Evolutionary conservation across 257 asterid genomes (phyloP), one percentile per base, ranked within the genome.

Genomic region (Forsythia suspensa): DNA sequence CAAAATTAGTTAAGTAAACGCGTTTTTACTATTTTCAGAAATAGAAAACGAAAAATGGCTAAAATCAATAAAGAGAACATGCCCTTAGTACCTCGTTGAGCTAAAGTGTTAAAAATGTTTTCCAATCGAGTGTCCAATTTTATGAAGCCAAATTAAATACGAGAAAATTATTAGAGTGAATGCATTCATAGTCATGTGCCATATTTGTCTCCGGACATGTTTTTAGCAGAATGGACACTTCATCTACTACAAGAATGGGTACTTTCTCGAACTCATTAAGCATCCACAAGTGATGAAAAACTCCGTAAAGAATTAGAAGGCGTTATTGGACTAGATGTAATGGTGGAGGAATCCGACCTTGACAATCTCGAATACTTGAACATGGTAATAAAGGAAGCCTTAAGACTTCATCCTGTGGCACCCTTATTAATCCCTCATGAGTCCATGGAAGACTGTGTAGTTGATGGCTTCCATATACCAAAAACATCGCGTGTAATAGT

Each of bases 191-290:
- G 0, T 46, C 12, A 1, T 29, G 34, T 29, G 34, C 34, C 34
- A 29, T 29, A 29, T 29, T 29, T 29, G 36, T 20, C n/a, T 75
- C 18, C 55, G 88, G 90, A 82, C 36, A 39, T 87, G 85, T 24
- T 87, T 0, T 3, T 85, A 24, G 88, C 82, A 16, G 86, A 74
- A 83, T 73, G 75, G 89, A 87, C 46, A 87, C 91, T 2, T 18
- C 86, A 5, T 21, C 86, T 6, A 21, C 88, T 11, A 38, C 77
- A 8, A 4, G 90, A 82, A 38, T 88, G 91, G 89, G 48, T 80
- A 2, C 6, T 87, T 3, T 79, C 89, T 0, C n/a, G 91, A 87
- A 77, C 83, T 88, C 36, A 55, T 83, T 1, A 74, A 71, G 55
- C 79, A 85, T 24, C 89, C 91, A 2, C 16, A 12, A 7, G 69